A percentile compares a stretch with the other conserved stretches of the same genome.
phyloP scores from a whole-genome alignment of 2,329 filamentous ascomycete species.

The Paecilomyces sp. region DNA sequence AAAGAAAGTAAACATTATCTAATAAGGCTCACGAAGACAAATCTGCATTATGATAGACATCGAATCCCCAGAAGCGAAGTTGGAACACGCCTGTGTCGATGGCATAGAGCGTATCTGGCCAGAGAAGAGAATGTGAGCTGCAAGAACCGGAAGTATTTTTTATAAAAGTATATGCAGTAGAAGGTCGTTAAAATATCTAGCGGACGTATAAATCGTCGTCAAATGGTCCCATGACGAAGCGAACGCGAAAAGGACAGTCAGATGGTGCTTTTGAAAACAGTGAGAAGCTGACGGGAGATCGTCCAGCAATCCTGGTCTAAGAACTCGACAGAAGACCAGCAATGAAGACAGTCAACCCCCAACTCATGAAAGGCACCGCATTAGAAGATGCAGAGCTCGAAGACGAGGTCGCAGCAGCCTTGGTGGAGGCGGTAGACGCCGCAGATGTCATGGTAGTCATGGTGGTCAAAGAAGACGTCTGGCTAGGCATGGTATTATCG shows the following conservation, averaged over 20 bases:
- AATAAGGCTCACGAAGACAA: neutral
- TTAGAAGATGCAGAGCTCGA: slow-evolving; percentile 7
- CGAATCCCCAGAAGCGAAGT: neutral
- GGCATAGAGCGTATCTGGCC: neutral
- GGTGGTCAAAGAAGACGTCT: slow-evolving; percentile 8
- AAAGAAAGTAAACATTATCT: neutral
- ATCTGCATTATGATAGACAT: neutral
- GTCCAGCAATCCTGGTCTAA: neutral
- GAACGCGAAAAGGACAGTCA: neutral
- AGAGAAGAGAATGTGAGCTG: neutral
- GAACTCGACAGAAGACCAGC: slow-evolving; percentile 2
- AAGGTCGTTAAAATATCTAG: slow-evolving; percentile 3
- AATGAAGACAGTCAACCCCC: slow-evolving; percentile 12
- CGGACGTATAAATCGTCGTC: neutral
- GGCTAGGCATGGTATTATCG: neutral
- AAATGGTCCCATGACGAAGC: neutral
- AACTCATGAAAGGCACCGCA: slow-evolving; percentile 11
- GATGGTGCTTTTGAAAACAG: neutral
- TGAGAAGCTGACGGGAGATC: neutral
- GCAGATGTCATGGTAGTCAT: slow-evolving; percentile 2
- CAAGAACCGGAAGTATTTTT: neutral
- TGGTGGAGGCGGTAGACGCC: slow-evolving; percentile 2
- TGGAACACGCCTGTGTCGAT: neutral
- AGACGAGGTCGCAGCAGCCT: slow-evolving; percentile 4
- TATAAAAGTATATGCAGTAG: neutral